A percentile compares a stretch with the other conserved stretches of the same genome.
These are phyloP conservation scores for Globisporangium solare DNA, from an alignment of 352 stramenopile genomes.

Conservation along the genomic window DNA sequence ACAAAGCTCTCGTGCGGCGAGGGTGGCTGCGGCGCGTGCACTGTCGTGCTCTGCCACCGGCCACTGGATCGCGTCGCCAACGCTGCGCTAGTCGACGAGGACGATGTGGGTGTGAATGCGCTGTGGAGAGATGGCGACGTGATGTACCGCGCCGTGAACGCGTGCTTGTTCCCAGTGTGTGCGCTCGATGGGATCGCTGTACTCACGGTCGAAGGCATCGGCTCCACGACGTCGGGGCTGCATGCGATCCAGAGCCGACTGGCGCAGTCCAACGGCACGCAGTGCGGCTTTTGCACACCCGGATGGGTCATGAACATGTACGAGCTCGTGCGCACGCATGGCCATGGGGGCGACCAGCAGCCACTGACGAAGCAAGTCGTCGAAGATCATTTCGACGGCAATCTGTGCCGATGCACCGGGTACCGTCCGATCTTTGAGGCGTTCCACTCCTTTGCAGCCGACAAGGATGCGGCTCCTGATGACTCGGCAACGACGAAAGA, in stretches of 20 bases:
- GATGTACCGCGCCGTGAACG: conserved; percentile 75
- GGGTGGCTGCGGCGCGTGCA: conserved; percentile 95
- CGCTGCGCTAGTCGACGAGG: neutral
- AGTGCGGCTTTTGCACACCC: conserved; percentile 93
- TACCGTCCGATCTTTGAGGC: conserved; percentile 69
- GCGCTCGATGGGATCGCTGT: conserved; percentile 79
- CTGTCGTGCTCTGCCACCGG: conserved; percentile 85
- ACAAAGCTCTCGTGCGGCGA: conserved; percentile 93
- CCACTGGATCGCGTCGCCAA: conserved; percentile 4
- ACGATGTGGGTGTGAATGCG: no score
- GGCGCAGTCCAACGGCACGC: conserved; percentile 90
- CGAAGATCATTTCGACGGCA: conserved; percentile 93
- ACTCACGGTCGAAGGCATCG: conserved; percentile 83
- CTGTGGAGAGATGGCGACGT: neutral
- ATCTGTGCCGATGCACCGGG: conserved; percentile 94
- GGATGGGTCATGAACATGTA: conserved; percentile 84
- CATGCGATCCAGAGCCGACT: conserved; percentile 85
- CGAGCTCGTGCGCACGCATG: conserved; percentile 67
- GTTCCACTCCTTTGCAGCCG: conserved; percentile 14
- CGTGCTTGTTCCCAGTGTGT: conserved; percentile 81
- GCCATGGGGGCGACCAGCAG: conserved; percentile 16
- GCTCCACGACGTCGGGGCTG: conserved; percentile 33
- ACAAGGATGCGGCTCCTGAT: neutral
- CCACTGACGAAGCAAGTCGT: conserved; percentile 76
- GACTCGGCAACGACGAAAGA: neutral